Base-by-base conservation (phyloP, 345 rosid genomes). In the Eutrema yunnanense region DNA sequence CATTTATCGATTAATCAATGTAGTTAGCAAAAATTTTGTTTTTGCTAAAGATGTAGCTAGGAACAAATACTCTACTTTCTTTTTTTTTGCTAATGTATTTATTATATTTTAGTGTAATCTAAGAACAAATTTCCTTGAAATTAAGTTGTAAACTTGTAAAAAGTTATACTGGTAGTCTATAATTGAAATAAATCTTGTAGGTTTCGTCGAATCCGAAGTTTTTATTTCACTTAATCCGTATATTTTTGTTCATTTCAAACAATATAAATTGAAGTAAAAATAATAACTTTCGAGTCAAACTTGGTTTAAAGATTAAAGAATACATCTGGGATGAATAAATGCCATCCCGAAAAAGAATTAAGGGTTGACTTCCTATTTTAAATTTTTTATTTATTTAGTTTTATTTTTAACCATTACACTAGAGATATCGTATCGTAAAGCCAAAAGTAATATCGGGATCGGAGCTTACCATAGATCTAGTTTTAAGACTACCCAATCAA, bases 301-400 rank as follows among this genome's bases (percentile, higher is more conserved):
- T 7, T 6, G 54, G 51, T 42, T 44, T 51, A 51, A 16, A 32
- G 51, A 33, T 44, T 51, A 42, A 32, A 59, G 30, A 59, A 60
- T 33, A 59, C 79, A 61, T 49, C 43, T 68, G 43, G 34, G 56
- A 33, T 65, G 63, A 60, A 14, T 52, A 59, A 75, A 68, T 61
- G 49, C 62, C 67, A 27, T 30, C 54, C 34, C 16, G 4, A 51
- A 41, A 66, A 75, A 9, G 38, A 51, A 61, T 53, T 36, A 75
- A 68, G 74, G 56, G 71, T 75, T 75, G 79, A 75, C 79, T 60
- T 75, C 10, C 9, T n/a, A 49, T 44, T 33, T 27, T 0, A 55
- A 11, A 27, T 55, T 55, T n/a, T n/a, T 33, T 55, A 19, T 3
- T 54, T 41, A 4, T 22, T 22, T 40, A 49, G 27, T 22, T 6